phyloP scores from a whole-genome alignment of 225 moss, liverwort and hornwort species.

The Polytrichum formosum region DNA sequence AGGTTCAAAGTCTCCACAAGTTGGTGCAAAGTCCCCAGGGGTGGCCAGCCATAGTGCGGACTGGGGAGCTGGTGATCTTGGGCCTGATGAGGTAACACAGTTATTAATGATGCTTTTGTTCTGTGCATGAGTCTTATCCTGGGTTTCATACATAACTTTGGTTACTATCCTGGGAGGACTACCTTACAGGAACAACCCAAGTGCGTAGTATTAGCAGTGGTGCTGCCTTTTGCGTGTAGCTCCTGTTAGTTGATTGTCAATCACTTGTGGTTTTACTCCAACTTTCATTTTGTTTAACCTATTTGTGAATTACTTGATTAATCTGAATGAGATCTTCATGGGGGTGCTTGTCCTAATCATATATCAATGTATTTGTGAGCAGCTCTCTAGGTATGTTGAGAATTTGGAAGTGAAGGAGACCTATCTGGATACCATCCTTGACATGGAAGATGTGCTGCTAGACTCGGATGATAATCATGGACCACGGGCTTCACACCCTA shows the following conservation, averaged over 20 bases:
- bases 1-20: constrained; percentile 26
- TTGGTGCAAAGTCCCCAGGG: constrained; percentile 33
- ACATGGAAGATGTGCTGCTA: constrained; percentile 92
- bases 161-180: no score
- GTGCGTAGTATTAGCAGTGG: no score
- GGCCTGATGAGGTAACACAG: constrained; percentile 80
- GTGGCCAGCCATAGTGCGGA: constrained; percentile 37
- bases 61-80: constrained; percentile 78
- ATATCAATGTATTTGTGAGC: constrained; percentile 14
- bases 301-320: no score
- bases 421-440: constrained; percentile 88
- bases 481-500: constrained; percentile 43
- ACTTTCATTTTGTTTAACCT: no score
- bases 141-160: no score
- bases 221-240: no score
- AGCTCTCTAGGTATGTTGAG: constrained; percentile 96
- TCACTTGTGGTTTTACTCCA: no score
- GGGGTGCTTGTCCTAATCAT: no score
- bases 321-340: background rate
- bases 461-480: constrained; percentile 74
- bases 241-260: no score
- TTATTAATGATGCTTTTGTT: no score
- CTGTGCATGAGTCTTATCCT: no score
- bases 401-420: constrained; percentile 89
- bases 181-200: no score